Evolutionary conservation across 306 rosid species (phyloP).

Genomic region (Macrotyloma uniflorum): DNA sequence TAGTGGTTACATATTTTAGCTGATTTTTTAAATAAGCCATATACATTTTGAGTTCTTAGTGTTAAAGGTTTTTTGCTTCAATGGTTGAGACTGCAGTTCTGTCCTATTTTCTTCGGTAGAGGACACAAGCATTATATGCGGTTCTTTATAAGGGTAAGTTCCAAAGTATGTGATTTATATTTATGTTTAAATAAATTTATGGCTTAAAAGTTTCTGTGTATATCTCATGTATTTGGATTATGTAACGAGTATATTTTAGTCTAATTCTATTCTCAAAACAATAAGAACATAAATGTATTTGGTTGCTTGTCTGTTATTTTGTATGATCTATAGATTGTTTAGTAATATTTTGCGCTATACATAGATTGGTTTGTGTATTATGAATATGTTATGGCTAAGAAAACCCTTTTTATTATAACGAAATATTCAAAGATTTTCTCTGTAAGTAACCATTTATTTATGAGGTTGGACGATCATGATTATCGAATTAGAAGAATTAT

Average conservation of each 20-base stretch:
- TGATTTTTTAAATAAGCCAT: slow-evolving; percentile 24
- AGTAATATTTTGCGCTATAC: background rate
- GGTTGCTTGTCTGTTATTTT: background rate
- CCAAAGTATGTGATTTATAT: background rate
- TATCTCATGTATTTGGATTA: background rate
- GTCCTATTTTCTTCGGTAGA: slow-evolving; percentile 23
- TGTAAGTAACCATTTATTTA: too few relatives aligned
- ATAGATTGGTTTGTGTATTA: background rate
- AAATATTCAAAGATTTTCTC: too few relatives aligned
- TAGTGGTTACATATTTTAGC: background rate
- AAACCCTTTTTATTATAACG: too few relatives aligned
- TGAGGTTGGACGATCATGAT: too few relatives aligned
- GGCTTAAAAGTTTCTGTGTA: background rate
- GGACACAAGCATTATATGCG: background rate
- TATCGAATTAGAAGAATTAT: too few relatives aligned
- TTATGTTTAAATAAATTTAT: background rate
- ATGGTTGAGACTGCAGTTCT: background rate
- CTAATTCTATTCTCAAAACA: slow-evolving; percentile 18
- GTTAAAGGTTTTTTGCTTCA: background rate
- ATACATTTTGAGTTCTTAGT: background rate
- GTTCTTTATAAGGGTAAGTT: background rate
- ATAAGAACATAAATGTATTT: slow-evolving; percentile 9
- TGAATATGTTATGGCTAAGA: background rate
- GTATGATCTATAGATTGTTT: background rate
- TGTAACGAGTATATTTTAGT: slow-evolving; percentile 19